Evolutionary conservation across 1,284 basidiomycete species (phyloP), one percentile per base, ranked within the genome.

Genomic region (Moesziomyces parantarcticus): DNA sequence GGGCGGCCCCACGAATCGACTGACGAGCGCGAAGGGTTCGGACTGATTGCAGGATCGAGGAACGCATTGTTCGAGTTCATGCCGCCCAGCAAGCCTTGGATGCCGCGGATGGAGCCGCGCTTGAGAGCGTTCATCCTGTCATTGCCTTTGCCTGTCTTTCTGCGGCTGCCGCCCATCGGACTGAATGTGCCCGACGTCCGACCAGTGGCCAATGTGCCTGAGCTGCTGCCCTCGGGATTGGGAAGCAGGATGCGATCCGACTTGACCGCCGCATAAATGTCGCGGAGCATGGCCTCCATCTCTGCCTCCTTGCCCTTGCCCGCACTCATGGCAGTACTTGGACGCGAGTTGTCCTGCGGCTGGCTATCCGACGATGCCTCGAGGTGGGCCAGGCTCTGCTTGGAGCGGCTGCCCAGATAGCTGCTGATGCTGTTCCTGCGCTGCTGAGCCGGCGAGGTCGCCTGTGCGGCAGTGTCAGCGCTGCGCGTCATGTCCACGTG

Each of bases 211-310:
- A 29, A 13, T 18, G 50, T 53, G 2, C 50, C 68, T 6, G 53
- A 39, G 11, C 48, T 43, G 11, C 48, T 43, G 2, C 42, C 20
- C 32, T 78, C 77, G 3, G 58, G 62, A 34, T 34, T 83, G 0
- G 94, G 93, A 68, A 97, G 91, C 50, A 96, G 85, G 69, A 99
- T 97, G 76, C 94, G 92, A 74, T 95, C 92, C 46, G 86, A 88
- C 85, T 95, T 94, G 84, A 98, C 90, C 13, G 93, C 90, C 63
- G 88, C 88, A 86, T 95, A 99, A 87, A 99, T 97, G 79, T 99
- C 96, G 91, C 94, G 56, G 6, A 72, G 59, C 49, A 64, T 36
- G 26, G 20, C 34, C 43, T 72, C 69, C 18, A 72, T 55, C 39
- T 72, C 59, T 14, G 49, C 50, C 32, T 72, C 58, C 20, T 50